Evolutionary conservation across 1,139 yeast species (phyloP), one percentile per base, ranked within the genome.

Genomic region (Diutina mesorugosa): DNA sequence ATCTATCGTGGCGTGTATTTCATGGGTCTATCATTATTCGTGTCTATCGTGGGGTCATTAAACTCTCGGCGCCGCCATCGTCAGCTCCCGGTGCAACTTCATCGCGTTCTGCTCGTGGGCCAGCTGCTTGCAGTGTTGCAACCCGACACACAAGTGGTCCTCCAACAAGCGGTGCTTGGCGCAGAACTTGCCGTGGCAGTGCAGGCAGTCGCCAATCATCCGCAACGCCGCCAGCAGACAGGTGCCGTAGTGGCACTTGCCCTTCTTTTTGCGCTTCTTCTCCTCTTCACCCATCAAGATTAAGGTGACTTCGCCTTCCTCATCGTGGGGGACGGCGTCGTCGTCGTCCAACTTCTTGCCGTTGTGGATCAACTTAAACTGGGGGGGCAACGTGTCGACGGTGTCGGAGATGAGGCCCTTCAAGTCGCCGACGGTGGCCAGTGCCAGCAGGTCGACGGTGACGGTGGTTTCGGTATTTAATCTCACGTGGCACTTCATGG

Each of bases 201-300:
- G 88, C 58, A 84, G 80, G 69, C 97, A 90, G 68, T 86, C 90
- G 48, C 97, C 97, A 47, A 88, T 95, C 73, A 90, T 87, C 61
- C 95, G 80, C 59, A 89, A 78, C 0, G 93, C 90, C 4, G 81
- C 74, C 16, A 87, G 78, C 41, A 78, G 73, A 69, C 97, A 90
- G 52, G 73, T 68, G 55, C 72, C 72, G 69, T 83, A 83, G 30
- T 84, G 74, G 69, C 96, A 89, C 58, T 79, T 76, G 68, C 78
- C 78, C 70, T 84, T 83, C 71, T 82, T 77, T 66, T 74, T 69
- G 64, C 76, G 62, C 72, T 70, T 70, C 66, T 79, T 80, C 56
- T 67, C 63, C 52, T 71, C 72, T 56, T 69, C 69, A 57, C 70
- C 72, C 74, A 81, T 80, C 57, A 80, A 67, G 58, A 79, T 78